Conservation (phyloP, 768 basidiomycete species). For the Cystobasidium tubakii region DNA sequence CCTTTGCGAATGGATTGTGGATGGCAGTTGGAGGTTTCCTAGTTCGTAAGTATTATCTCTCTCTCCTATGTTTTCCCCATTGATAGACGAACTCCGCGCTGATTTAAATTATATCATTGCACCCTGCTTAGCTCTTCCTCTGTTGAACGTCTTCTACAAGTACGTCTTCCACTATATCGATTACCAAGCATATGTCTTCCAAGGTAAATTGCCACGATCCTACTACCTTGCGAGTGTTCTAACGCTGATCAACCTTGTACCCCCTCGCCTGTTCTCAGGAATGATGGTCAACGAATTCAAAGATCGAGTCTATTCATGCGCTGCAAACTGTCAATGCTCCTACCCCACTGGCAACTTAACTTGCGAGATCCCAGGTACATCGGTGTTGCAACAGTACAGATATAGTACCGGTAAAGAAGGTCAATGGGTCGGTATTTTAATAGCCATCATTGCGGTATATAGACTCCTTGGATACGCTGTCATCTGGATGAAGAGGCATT, state of each 20-base stretch:
- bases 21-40: constrained; percentile 49
- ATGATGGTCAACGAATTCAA: constrained; percentile 27
- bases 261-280: too few relatives aligned
- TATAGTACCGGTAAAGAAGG: neutral
- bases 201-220: too few relatives aligned
- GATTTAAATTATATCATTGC: too few relatives aligned
- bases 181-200: constrained; percentile 32
- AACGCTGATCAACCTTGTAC: too few relatives aligned
- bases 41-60: neutral
- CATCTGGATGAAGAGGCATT: constrained; percentile 13
- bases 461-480: neutral
- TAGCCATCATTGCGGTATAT: constrained; percentile 16
- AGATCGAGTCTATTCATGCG: constrained; percentile 1
- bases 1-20: constrained; percentile 56
- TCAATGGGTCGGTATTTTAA: constrained; percentile 21
- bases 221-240: too few relatives aligned
- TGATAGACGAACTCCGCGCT: too few relatives aligned
- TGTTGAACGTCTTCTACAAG: constrained; percentile 18
- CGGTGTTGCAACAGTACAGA: neutral
- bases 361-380: neutral
- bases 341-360: neutral
- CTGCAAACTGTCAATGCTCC: neutral
- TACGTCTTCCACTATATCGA: constrained; percentile 33
- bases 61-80: too few relatives aligned
- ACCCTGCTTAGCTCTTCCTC: neutral